A percentile compares a stretch with the other conserved stretches of the same genome.
phyloP scores from a whole-genome alignment of 352 stramenopile species.

The Phytophthora ohioensis region DNA sequence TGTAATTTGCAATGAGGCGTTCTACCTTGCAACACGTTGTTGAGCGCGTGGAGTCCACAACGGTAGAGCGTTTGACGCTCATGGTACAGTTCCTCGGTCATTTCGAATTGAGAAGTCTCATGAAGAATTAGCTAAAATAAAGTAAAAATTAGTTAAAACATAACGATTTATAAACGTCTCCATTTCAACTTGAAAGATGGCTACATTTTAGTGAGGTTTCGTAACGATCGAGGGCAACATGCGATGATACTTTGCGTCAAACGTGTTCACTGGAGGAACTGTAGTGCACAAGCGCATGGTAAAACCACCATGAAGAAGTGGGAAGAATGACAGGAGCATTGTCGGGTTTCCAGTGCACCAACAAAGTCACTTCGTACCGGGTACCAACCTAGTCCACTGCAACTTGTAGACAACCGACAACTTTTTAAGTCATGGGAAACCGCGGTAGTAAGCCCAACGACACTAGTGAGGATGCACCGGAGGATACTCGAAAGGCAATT shows the following conservation, averaged over 20 bases:
- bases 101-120: constrained; percentile 1
- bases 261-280: too few species aligned
- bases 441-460: constrained; percentile 36
- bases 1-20: not conserved
- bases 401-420: not conserved
- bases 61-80: constrained; percentile 78
- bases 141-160: not conserved
- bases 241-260: constrained; percentile 20
- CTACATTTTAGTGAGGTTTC: constrained; percentile 36
- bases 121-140: not conserved
- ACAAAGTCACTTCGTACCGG: constrained; percentile 3
- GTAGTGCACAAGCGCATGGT: too few species aligned
- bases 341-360: constrained; percentile 24
- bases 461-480: not conserved
- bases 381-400: not conserved
- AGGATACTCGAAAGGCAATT: constrained; percentile 9
- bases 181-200: constrained; percentile 34
- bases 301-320: not conserved
- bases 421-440: constrained; percentile 29
- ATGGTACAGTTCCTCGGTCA: constrained; percentile 60
- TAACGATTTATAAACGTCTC: constrained; percentile 9
- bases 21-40: constrained; percentile 80
- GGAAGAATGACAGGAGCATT: constrained; percentile 15
- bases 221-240: constrained; percentile 31
- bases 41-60: constrained; percentile 84